A percentile compares a stretch with the other conserved stretches of the same genome.
phyloP scores from a whole-genome alignment of 495 filamentous ascomycete species.

The Amphirosellinia nigrospora region DNA sequence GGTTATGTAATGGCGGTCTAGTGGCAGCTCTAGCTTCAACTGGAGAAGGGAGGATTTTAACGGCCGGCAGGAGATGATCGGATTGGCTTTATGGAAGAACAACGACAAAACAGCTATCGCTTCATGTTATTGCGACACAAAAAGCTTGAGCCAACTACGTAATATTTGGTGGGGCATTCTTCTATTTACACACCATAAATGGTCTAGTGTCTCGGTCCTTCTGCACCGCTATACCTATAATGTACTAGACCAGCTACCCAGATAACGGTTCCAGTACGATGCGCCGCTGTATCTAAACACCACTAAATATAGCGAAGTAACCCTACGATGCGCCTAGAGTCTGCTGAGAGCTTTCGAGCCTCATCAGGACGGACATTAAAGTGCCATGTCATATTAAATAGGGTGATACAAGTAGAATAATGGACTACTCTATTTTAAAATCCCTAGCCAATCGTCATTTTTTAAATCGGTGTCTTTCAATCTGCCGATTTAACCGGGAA shows the following conservation, averaged over 20 bases:
- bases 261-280: too few species aligned
- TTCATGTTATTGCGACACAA: not conserved
- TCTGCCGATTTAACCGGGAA: not conserved
- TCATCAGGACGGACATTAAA: not conserved
- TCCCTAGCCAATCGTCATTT: not conserved
- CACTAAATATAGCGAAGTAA: not conserved
- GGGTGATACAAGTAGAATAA: not conserved
- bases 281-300: not conserved
- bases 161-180: constrained; percentile 17
- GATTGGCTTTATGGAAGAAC: not conserved
- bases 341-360: not conserved
- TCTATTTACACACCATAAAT: not conserved
- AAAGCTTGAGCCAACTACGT: constrained; percentile 23
- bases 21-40: not conserved
- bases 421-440: not conserved
- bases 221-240: not conserved
- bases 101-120: not conserved
- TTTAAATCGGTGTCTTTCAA: not conserved
- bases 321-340: not conserved
- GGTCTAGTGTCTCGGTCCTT: not conserved
- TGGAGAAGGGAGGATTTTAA: not conserved
- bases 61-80: not conserved
- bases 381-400: not conserved
- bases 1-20: not conserved
- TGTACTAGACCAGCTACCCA: not conserved